A percentile compares a stretch with the other conserved stretches of the same genome.
phyloP scores from a whole-genome alignment of 306 rosid species.

The barrel medic (Medicago truncatula) region MtrunA17r5.0-ANR NC_053044.1:36282001-36282500 shows the following conservation, averaged over 20 bases:
- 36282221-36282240: slow-evolving; percentile 30
- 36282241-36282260: slow-evolving; percentile 33
- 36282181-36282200: neutral
- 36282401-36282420: neutral
- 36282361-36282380: slow-evolving; percentile 27
- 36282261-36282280: slow-evolving; percentile 91
- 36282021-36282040: slow-evolving; percentile 5
- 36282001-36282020: neutral
- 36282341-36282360: slow-evolving; percentile 70
- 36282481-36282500: slow-evolving; percentile 76
- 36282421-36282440: slow-evolving; percentile 11
- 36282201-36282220: slow-evolving; percentile 1
- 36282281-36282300: slow-evolving; percentile 83
- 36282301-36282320: slow-evolving; percentile 93
- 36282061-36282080: neutral
- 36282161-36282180: neutral
- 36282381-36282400: neutral
- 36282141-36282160: neutral
- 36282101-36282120: neutral
- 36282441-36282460: slow-evolving; percentile 5
- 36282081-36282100: neutral
- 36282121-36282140: neutral
- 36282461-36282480: slow-evolving; percentile 30
- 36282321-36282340: slow-evolving; percentile 93
- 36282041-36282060: neutral